Evolutionary conservation across 2,329 filamentous ascomycete species (phyloP), one percentile per base, ranked within the genome.

Genomic region (Xylariaceae sp.): DNA sequence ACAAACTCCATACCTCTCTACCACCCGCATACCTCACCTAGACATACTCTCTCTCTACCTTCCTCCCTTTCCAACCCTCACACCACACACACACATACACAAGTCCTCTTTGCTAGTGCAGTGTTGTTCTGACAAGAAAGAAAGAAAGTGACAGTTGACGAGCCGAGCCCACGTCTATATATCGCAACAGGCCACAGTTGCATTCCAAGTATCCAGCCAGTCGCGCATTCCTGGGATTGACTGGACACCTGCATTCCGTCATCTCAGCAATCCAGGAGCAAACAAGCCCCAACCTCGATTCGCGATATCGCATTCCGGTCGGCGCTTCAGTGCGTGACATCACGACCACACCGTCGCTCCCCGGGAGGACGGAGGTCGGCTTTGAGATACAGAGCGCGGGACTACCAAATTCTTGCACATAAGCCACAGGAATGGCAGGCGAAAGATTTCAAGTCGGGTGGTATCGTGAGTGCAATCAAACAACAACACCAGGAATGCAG

Each of bases 281-380:
- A 42, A 44, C 41, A 26, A 32, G 44, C 42, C 31, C 46, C 30
- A 15, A 15, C 43, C 40, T 35, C 45, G 30, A n/a, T n/a, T 17
- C 13, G 16, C 30, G 8, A 9, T n/a, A n/a, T n/a, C 30, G 13
- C 30, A 32, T 32, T 32, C 30, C 30, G 15, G 30, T 13, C 15
- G 47, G 55, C 53, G 51, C 50, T 53, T 51, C 46, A 50, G 56
- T 40, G 49, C 47, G 43, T 39, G 31, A 36, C 41, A 43, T 33
- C 41, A 26, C 38, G 44, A 50, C 49, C 53, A 53, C 53, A 48
- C 56, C 55, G 55, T 60, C 53, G 46, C 56, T 58, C 56, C 52
- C 47, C 44, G 50, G 54, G 54, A 59, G 57, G 56, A 51, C 57
- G 56, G 54, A 50, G 51, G 55, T 55, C 56, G 55, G 50, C 43